Evolutionary conservation across 768 basidiomycete species (phyloP).

Genomic region (Collybiopsis luxurians): DNA sequence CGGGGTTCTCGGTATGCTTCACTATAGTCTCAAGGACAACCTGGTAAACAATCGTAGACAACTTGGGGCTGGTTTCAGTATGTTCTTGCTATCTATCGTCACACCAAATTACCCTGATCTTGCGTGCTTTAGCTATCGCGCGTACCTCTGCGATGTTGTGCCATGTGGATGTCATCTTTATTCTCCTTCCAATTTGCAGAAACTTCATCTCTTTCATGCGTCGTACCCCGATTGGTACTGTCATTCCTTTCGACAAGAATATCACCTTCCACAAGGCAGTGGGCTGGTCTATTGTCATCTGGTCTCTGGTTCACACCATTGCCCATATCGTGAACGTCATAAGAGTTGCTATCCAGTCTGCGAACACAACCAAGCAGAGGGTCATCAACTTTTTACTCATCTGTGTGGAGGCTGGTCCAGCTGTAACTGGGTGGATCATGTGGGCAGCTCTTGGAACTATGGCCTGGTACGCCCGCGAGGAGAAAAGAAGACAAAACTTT

Average conservation of each 20-base stretch:
- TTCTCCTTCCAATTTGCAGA: slow-evolving; percentile 92
- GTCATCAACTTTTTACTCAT: slow-evolving; percentile 69
- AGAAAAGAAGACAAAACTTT: slow-evolving; percentile 71
- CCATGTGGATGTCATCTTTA: slow-evolving; percentile 89
- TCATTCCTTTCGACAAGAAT: slow-evolving; percentile 75
- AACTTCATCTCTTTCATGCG: slow-evolving; percentile 91
- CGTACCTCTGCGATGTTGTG: slow-evolving; percentile 87
- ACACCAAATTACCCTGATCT: not conserved
- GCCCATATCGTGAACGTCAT: slow-evolving; percentile 89
- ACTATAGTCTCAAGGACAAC: slow-evolving; percentile 83
- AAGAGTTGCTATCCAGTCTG: slow-evolving; percentile 56
- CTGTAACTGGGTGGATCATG: slow-evolving; percentile 89
- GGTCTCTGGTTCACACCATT: slow-evolving; percentile 69
- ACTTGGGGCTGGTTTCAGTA: slow-evolving; percentile 81
- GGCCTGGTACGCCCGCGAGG: slow-evolving; percentile 85
- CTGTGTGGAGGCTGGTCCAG: slow-evolving; percentile 84
- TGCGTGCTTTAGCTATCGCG: slow-evolving; percentile 65
- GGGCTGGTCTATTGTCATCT: slow-evolving; percentile 76
- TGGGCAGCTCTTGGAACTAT: slow-evolving; percentile 67
- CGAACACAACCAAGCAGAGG: slow-evolving; percentile 50
- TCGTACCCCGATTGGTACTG: slow-evolving; percentile 76
- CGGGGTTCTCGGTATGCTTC: slow-evolving; percentile 68
- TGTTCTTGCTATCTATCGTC: slow-evolving; percentile 15
- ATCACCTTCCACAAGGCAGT: slow-evolving; percentile 69
- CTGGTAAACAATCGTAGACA: slow-evolving; percentile 56